These are phyloP conservation scores for Sideroxylon spinosum DNA, from an alignment of 179 eudicot genomes.

Conservation along the genomic window DNA sequence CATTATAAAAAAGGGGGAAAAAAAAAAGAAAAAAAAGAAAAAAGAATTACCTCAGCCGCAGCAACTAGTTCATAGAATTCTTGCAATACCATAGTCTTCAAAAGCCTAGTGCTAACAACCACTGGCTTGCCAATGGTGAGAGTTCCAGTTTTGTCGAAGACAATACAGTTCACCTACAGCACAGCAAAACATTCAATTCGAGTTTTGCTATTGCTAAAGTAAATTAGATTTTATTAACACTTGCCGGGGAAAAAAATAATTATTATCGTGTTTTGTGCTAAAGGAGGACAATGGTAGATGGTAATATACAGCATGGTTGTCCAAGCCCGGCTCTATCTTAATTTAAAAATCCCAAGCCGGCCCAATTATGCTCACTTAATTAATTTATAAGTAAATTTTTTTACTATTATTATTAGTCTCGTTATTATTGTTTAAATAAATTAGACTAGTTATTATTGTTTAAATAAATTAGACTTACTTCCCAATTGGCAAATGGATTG, in stretches of 20 bases:
- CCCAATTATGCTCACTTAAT: no score
- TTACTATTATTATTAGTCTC: no score
- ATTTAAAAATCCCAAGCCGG: no score
- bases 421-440: no score
- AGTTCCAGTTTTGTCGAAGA: constrained; percentile 97
- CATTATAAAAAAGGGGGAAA: not conserved
- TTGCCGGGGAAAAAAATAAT: no score
- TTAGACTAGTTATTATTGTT: no score
- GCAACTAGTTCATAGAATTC: constrained; percentile 74
- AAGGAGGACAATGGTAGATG: no score
- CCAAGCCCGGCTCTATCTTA: no score
- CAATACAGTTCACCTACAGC: constrained; percentile 78
- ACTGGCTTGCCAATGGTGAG: constrained; percentile 85
- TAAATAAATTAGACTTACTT: no score
- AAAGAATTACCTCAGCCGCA: constrained; percentile 69
- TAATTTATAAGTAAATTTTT: no score
- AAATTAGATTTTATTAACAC: not conserved
- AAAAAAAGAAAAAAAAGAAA: no score
- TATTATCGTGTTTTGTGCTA: not conserved
- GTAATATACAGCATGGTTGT: no score
- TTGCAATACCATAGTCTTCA: constrained; percentile 49
- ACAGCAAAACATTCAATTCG: constrained; percentile 4
- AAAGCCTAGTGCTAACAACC: constrained; percentile 58
- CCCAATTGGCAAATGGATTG: not conserved
- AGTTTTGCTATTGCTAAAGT: not conserved